These are phyloP conservation scores for Eragrostis nindensis DNA, from an alignment of 176 grass and related monocot genomes.

Conservation along the genomic window DNA sequence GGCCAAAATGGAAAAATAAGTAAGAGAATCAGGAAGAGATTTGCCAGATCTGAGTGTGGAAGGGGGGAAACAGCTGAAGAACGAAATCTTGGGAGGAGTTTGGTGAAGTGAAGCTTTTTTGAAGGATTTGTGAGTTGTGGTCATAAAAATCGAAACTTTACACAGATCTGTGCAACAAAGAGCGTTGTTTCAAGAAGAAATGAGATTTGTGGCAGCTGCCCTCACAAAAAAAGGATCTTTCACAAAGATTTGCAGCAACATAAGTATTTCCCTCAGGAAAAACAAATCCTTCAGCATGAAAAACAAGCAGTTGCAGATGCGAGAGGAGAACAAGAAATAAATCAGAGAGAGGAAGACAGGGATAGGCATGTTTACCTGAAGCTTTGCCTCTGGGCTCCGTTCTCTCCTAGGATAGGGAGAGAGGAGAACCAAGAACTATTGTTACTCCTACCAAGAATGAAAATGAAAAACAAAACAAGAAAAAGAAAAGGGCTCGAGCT, in stretches of 20 bases:
- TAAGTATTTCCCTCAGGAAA: no score
- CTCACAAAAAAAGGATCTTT: background rate
- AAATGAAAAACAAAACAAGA: constrained; percentile 51
- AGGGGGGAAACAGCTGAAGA: background rate
- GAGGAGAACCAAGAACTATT: constrained; percentile 21
- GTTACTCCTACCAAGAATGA: constrained; percentile 60
- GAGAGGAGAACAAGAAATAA: background rate
- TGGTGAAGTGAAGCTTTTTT: background rate
- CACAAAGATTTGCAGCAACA: background rate
- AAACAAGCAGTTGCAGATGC: no score
- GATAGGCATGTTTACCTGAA: constrained; percentile 46
- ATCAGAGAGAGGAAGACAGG: background rate
- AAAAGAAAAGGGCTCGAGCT: constrained; percentile 22
- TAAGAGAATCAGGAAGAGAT: background rate
- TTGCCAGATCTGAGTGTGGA: background rate
- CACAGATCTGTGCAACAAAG: background rate
- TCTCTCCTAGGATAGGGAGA: constrained; percentile 19
- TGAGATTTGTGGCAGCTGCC: background rate
- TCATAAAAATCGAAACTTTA: background rate
- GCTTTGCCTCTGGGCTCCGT: constrained; percentile 49
- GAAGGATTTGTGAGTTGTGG: background rate
- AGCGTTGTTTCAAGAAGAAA: background rate
- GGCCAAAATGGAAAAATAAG: background rate
- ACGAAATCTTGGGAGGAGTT: background rate
- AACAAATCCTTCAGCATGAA: no score